Conservation (phyloP, 306 rosid genomes). For the Trichosanthes truncata region DNA sequence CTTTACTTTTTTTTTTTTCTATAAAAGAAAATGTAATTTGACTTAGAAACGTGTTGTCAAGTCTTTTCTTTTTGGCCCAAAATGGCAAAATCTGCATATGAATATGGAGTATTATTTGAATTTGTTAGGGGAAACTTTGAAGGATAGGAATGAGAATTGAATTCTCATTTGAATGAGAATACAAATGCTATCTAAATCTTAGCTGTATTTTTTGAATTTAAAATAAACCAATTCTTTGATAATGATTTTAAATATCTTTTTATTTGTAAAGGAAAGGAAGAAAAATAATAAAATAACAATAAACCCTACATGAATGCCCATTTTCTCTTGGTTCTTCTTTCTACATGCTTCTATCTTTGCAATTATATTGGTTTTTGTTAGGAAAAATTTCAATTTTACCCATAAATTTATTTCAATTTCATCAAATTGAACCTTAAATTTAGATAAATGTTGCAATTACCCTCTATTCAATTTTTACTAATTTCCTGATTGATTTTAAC, state of each 20-base stretch:
- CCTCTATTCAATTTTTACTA: too few species aligned
- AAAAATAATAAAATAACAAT: neutral
- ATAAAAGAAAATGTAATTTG: neutral
- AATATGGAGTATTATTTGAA: neutral
- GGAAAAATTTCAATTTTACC: too few species aligned
- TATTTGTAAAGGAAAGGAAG: neutral
- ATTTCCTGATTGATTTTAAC: too few species aligned
- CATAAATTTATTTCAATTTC: too few species aligned
- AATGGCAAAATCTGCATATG: neutral
- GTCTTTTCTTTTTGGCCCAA: neutral
- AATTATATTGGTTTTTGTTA: too few species aligned
- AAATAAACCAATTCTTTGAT: neutral
- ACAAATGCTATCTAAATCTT: neutral
- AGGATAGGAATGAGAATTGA: neutral
- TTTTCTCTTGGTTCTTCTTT: too few species aligned
- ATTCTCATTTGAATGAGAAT: neutral
- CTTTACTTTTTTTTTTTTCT: too few species aligned
- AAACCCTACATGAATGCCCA: neutral
- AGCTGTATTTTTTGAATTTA: neutral
- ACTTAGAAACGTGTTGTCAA: neutral
- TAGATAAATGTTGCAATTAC: too few species aligned
- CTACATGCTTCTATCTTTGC: too few species aligned
- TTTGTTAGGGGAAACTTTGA: neutral
- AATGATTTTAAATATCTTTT: neutral
- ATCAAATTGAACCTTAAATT: too few species aligned